Evolutionary conservation across 2,329 filamentous ascomycete genomes (phyloP), one percentile per base, ranked within the genome.

Genomic region (Rhinocladiella similis): DNA sequence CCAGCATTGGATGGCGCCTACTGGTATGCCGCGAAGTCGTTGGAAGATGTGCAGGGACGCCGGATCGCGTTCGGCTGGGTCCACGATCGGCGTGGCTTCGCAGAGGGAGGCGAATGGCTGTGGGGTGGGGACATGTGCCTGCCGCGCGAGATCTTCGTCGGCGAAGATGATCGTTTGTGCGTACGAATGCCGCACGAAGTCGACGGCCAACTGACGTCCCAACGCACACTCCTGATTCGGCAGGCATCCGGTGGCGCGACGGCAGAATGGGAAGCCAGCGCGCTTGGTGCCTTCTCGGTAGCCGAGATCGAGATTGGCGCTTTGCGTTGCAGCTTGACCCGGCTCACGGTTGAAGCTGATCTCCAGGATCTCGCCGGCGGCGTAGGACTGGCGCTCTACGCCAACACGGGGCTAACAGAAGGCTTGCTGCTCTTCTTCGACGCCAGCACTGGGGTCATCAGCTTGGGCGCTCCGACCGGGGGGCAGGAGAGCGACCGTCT

Each of bases 51-150:
- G 7, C 45, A 25, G 16, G 45, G 45, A 47, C 45, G 45, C 45
- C 45, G 45, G 5, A 47, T 47, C 14, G 45, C 45, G 4, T 47
- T 47, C 14, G 45, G 45, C 45, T 47, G 45, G 45, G 45, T 47
- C 45, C 45, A 47, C 45, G 45, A 47, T 47, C 45, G 45, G 45
- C 45, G 45, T 27, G 45, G 45, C 45, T 47, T 47, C 45, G 14
- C 45, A 47, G 45, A 47, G 45, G 45, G 45, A 47, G 45, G 45
- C 19, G 45, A 47, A n/a, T 47, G 45, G 45, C 45, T 47, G 18
- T 47, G 45, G 45, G 45, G 45, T 18, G 45, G 45, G 45, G 45
- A 47, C 45, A 47, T 47, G 45, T 47, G 45, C 22, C 45, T 47
- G 16, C 45, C 45, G 9, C 45, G 45, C 45, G 45, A 47, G 25